Conservation (phyloP, 2,329 filamentous ascomycete genomes). For the Ophiostoma ips region DNA sequence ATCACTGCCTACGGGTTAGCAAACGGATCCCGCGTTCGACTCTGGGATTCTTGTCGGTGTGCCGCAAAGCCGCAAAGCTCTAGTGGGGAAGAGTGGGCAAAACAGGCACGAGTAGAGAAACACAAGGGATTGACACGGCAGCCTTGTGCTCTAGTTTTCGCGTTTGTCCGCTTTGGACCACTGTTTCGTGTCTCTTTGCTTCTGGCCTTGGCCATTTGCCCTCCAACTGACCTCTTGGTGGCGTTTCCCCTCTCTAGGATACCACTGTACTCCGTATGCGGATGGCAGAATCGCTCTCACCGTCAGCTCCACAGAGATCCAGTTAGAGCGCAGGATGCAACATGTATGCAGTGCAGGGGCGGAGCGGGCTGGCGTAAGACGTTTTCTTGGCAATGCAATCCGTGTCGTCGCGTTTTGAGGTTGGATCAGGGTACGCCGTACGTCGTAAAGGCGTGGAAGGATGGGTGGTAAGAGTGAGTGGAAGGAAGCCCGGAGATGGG, state of each 20-base stretch:
- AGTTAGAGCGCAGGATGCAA: background rate
- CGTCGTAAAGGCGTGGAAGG: background rate
- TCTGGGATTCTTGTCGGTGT: background rate
- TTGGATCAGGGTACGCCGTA: background rate
- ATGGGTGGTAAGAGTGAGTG: background rate
- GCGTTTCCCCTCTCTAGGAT: too few relatives aligned
- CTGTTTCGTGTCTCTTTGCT: too few relatives aligned
- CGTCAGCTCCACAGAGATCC: too few relatives aligned
- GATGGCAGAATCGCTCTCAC: too few relatives aligned
- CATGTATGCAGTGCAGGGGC: too few relatives aligned
- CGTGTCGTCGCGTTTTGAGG: background rate
- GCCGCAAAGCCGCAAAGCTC: background rate
- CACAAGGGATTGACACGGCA: background rate
- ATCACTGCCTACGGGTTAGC: constrained; percentile 1
- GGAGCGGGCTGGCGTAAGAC: too few relatives aligned
- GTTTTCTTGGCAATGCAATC: too few relatives aligned
- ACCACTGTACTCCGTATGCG: too few relatives aligned
- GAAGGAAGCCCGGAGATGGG: too few relatives aligned
- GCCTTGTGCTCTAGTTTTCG: background rate
- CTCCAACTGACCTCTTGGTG: too few relatives aligned
- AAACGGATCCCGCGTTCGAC: background rate
- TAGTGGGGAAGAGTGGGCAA: background rate
- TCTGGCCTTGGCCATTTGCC: too few relatives aligned
- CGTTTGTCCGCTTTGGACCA: too few relatives aligned
- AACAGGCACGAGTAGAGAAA: background rate